Percentiles rank a stretch among this genome's conserved stretches.
These are phyloP conservation scores for Dryadomyces quercivorus DNA, from an alignment of 2,329 filamentous ascomycete species.

Conservation along the genomic window DNA sequence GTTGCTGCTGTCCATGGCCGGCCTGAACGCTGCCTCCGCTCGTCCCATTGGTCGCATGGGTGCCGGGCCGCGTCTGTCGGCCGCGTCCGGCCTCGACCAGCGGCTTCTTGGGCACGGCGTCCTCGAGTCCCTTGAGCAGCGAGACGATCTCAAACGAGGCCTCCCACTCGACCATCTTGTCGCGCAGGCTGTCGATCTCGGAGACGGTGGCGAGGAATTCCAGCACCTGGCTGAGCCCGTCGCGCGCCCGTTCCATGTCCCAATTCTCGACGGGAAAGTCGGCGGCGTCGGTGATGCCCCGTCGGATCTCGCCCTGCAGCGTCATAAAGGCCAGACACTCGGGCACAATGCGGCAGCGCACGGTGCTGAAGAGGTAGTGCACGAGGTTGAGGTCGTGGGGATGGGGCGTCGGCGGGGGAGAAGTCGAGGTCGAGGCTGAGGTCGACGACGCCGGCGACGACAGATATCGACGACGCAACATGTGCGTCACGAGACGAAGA, in stretches of 20 bases:
- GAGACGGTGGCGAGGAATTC: constrained; percentile 87
- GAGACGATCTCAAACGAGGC: constrained; percentile 80
- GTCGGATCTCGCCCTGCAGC: constrained; percentile 79
- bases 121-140: constrained; percentile 75
- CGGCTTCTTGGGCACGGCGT: constrained; percentile 73
- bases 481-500: constrained; percentile 79
- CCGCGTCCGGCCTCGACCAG: constrained; percentile 36
- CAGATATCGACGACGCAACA: constrained; percentile 46
- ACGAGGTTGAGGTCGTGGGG: constrained; percentile 47
- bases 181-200: constrained; percentile 72
- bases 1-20: constrained; percentile 14
- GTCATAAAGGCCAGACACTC: constrained; percentile 93
- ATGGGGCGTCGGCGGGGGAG: neutral
- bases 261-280: constrained; percentile 92
- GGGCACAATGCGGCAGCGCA: constrained; percentile 83
- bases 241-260: constrained; percentile 96
- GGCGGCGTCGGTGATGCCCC: constrained; percentile 59
- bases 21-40: too few species aligned
- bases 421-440: neutral
- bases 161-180: constrained; percentile 83
- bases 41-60: too few species aligned
- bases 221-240: constrained; percentile 86
- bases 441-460: neutral
- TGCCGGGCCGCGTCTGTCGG: neutral
- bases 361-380: constrained; percentile 86